These are phyloP conservation scores for Iris macrosiphon DNA, from an alignment of 106 monocot species.

Conservation along the genomic window DNA sequence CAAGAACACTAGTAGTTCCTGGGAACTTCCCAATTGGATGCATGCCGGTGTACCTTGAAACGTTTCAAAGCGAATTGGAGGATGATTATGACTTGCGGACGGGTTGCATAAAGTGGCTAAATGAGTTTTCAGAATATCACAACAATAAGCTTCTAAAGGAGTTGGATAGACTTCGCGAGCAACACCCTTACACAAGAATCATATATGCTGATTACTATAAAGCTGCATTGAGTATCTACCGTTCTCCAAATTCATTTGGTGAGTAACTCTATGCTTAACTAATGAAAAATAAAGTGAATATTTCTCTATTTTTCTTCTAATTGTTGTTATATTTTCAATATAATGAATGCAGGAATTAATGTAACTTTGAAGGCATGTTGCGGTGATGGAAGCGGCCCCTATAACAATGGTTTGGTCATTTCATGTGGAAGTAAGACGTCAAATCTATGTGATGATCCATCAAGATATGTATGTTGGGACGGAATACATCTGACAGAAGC, in stretches of 20 bases:
- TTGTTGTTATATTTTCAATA: neutral
- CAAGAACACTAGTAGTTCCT: constrained; percentile 51
- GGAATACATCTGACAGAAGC: constrained; percentile 35
- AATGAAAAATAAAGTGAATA: no score
- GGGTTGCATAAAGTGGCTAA: constrained; percentile 50
- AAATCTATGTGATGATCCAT: constrained; percentile 24
- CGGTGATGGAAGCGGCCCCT: constrained; percentile 47
- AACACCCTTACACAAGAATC: constrained; percentile 36
- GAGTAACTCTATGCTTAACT: no score
- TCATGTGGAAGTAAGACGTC: constrained; percentile 15
- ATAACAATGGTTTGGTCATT: constrained; percentile 17
- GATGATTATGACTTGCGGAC: constrained; percentile 40
- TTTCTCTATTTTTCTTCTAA: neutral
- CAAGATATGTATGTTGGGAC: constrained; percentile 29
- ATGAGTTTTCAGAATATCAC: constrained; percentile 36
- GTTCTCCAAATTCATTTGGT: constrained; percentile 32
- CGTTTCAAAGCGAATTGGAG: constrained; percentile 3
- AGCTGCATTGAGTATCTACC: constrained; percentile 16
- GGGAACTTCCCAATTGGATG: constrained; percentile 62
- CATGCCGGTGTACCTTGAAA: constrained; percentile 15
- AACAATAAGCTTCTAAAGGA: constrained; percentile 27
- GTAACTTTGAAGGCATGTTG: constrained; percentile 24
- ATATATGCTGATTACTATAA: constrained; percentile 70
- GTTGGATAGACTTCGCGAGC: constrained; percentile 13
- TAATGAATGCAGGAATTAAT: constrained; percentile 29